Conservation (phyloP, 148 eudicot genomes). For the Dianthus caryophyllus region DNA sequence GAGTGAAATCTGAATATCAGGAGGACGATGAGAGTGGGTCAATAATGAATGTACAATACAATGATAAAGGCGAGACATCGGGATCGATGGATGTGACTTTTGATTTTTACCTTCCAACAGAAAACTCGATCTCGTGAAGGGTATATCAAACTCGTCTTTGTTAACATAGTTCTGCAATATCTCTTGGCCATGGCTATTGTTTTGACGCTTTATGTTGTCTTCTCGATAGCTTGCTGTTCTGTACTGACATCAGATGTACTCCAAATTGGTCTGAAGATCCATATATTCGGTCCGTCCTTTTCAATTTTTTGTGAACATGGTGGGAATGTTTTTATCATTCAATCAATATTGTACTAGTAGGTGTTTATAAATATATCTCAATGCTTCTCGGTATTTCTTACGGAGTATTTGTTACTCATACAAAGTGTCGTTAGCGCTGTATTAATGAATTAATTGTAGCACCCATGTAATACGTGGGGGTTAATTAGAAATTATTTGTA, state of each 20-base stretch:
- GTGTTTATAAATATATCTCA: no score
- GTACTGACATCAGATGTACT: constrained; percentile 5
- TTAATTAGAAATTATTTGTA: no score
- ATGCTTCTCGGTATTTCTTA: no score
- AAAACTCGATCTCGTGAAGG: constrained; percentile 31
- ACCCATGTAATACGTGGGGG: no score
- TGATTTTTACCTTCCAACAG: constrained; percentile 79
- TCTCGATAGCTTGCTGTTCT: not conserved
- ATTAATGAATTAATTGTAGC: no score
- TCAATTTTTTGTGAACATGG: no score
- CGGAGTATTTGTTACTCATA: no score
- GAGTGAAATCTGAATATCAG: constrained; percentile 84
- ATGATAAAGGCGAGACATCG: constrained; percentile 69
- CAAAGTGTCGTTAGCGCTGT: no score
- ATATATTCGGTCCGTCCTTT: no score
- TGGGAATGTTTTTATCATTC: no score
- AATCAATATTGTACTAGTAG: no score
- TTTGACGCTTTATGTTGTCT: constrained; percentile 13
- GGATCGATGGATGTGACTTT: constrained; percentile 92
- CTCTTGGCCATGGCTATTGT: not conserved
- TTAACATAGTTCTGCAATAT: constrained; percentile 19
- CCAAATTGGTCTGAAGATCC: not conserved
- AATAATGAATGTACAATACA: constrained; percentile 78
- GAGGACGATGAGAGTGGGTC: constrained; percentile 61
- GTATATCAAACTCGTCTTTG: not conserved